Evolutionary conservation across 768 basidiomycete species (phyloP), one percentile per base, ranked within the genome.

Genomic region (Mycena floridula): DNA sequence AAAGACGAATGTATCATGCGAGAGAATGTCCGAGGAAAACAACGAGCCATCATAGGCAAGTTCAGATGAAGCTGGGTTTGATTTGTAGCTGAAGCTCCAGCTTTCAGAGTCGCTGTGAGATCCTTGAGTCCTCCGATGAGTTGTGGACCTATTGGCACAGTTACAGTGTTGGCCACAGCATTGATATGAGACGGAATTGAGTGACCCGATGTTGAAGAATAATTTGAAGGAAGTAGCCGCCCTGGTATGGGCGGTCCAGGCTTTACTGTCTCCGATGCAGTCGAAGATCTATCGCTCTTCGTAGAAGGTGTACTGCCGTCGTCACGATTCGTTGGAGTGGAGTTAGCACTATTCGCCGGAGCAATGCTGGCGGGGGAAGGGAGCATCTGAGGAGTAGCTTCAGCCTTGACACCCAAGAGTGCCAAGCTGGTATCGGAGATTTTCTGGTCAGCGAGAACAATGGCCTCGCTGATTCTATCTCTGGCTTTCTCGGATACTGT

Each of bases 331-430:
- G 77, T 81, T 7, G 87, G 87, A 0, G 86, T 89, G 12, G 86
- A 89, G 51, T 85, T 86, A 43, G 84, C 78, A 54, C 86, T 89
- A 52, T 72, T 81, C 6, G 77, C 68, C 13, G 81, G 69, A 11
- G 70, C 77, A 46, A 82, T 81, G 57, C 81, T 85, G 8, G 81
- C 84, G 2, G 84, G 84, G 26, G 85, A 88, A 27, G 85, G 87
- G 37, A 89, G 77, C 87, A 87, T 87, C 25, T 79, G 77, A 25
- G 85, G 84, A 0, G 81, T 80, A 5, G 62, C 56, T 42, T 72
- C 66, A 6, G 63, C 57, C 51, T 70, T 73, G 46, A 63, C 56
- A 49, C 58, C 60, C 11, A 61, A 47, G 47, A 62, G 58, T 40
- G 50, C 54, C 27, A 57, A 49, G 28, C 52, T 52, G 53, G 48